Evolutionary conservation across 1,139 yeast species (phyloP), one percentile per base, ranked within the genome.

Genomic region (Debaryomyces udenii): DNA sequence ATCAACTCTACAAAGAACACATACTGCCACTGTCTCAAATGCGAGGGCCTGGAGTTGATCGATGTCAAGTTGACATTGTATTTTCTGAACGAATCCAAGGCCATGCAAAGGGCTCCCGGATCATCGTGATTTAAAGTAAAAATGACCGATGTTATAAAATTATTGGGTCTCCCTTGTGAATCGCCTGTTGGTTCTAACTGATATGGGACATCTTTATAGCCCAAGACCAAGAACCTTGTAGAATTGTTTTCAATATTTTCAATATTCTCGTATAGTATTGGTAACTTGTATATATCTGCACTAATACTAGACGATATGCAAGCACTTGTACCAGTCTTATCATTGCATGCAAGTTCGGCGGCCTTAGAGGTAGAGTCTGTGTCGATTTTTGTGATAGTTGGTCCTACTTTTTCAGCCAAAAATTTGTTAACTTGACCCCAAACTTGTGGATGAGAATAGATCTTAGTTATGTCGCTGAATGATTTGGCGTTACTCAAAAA

Each of bases 371-470:
- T 93, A 0, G 96, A 87, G 2, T 78, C 71, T 1, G 84, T 74
- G 61, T 90, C 96, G 9, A 85, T 67, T 45, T 62, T 73, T 36
- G 72, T 70, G n/a, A 77, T 62, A 44, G 28, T 66, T 60, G 65
- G 62, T 1, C 60, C 54, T 38, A 70, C 52, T 3, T 60, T 49
- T 11, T 37, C 15, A n/a, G 59, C 55, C 38, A 86, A 57, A 58
- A 82, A 84, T 9, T 68, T 60, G 2, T 77, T 70, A 34, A 88
- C 84, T 59, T 93, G 99, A 3, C 97, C 95, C 99, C 99, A 93
- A 0, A 90, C 99, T 59, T 93, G 99, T 3, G 99, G 98, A 61
- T 93, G 99, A 2, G 96, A 86, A 64, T 87, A 87, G 18, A 93
- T 75, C 29, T 74, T 78, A 11, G 65, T 64, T 40, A 84, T 74